Conservation (phyloP, 2,329 filamentous ascomycete species). For the Cercospora berteroae region DNA sequence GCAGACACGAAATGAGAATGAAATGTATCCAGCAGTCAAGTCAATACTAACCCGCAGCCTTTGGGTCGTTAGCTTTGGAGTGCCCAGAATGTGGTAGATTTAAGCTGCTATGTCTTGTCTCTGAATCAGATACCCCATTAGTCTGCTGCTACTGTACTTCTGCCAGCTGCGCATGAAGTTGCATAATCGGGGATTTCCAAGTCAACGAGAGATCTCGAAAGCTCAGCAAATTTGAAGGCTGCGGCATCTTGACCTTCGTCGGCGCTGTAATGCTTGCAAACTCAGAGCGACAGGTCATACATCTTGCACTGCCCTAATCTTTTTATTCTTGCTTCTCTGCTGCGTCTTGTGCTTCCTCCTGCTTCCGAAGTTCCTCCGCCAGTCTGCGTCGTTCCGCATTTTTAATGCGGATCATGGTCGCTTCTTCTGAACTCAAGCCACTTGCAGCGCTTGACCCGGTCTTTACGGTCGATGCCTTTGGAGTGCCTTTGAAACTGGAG, state of each 20-base stretch:
- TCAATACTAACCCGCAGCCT: not conserved
- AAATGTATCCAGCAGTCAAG: not conserved
- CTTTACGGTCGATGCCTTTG: constrained; percentile 15
- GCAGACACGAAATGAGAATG: not conserved
- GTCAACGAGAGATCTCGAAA: not conserved
- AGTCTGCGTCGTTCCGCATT: constrained; percentile 38
- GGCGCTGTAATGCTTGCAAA: not conserved
- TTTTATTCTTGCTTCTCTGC: not conserved
- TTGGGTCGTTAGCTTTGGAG: not conserved
- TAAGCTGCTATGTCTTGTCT: not conserved
- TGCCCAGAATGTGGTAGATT: not conserved
- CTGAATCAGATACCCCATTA: not conserved
- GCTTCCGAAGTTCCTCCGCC: not conserved
- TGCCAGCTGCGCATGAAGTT: not conserved
- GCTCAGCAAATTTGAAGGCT: not conserved
- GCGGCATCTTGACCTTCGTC: not conserved
- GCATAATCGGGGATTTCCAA: not conserved
- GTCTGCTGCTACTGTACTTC: not conserved
- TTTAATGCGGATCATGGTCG: constrained; percentile 47
- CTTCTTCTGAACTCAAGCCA: constrained; percentile 40
- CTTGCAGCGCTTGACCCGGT: constrained; percentile 11
- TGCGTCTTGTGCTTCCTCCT: not conserved
- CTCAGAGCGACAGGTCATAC: not conserved
- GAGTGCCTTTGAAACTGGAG: constrained; percentile 39
- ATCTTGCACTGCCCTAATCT: not conserved